These are phyloP conservation scores for Eragrostis nindensis DNA, from an alignment of 176 grass and related monocot species.

Conservation along the genomic window DNA sequence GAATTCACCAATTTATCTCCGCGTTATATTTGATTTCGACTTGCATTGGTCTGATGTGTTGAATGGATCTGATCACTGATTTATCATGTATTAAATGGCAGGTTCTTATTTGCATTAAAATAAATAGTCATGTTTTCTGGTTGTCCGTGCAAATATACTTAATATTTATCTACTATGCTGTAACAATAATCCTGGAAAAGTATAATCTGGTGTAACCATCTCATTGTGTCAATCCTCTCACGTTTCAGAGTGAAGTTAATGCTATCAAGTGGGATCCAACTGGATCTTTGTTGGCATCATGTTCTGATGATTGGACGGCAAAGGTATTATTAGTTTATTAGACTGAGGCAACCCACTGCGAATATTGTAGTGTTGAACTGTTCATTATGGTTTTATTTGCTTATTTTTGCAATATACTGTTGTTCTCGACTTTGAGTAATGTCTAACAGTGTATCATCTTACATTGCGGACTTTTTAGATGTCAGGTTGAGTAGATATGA, in stretches of 20 bases:
- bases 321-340: constrained; percentile 64
- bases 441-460: constrained; percentile 5
- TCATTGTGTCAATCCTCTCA: background rate
- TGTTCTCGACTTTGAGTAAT: background rate
- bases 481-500: background rate
- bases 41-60: background rate
- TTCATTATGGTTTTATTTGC: background rate
- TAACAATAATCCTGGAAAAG: constrained; percentile 16
- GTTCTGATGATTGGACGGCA: constrained; percentile 90
- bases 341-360: background rate
- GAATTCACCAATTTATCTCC: background rate
- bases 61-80: background rate
- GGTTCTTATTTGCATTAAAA: constrained; percentile 1
- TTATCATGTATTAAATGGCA: background rate
- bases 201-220: background rate
- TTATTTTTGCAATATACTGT: constrained; percentile 4
- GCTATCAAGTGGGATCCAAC: constrained; percentile 99
- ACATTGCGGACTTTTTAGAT: background rate
- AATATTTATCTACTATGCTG: background rate
- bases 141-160: constrained; percentile 15
- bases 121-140: background rate
- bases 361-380: background rate
- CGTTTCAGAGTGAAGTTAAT: constrained; percentile 93
- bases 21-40: background rate
- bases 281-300: constrained; percentile 92